phyloP scores from a whole-genome alignment of 495 filamentous ascomycete species.

The Annulohypoxylon nitens region DNA sequence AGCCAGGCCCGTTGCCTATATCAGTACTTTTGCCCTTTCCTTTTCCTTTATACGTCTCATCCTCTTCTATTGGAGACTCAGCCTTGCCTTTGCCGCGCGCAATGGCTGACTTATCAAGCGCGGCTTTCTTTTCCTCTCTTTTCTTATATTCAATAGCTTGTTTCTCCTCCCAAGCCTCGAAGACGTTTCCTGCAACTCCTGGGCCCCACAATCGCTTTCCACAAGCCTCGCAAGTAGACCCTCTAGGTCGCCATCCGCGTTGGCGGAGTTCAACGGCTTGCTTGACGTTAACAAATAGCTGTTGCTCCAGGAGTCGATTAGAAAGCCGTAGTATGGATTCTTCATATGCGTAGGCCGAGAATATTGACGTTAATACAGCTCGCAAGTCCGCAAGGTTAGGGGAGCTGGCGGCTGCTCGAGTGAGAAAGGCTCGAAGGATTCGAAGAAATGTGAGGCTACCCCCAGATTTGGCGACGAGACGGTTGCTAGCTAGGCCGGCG shows the following conservation, averaged over 20 bases:
- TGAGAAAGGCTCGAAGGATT: constrained; percentile 91
- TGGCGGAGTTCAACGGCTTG: constrained; percentile 81
- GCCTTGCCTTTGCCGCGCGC: constrained; percentile 51
- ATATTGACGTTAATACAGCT: constrained; percentile 85
- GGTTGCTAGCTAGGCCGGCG: constrained; percentile 50
- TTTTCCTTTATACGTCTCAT: constrained; percentile 49
- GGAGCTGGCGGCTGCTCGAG: constrained; percentile 81
- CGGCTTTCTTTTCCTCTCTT: constrained; percentile 52
- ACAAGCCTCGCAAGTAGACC: constrained; percentile 89
- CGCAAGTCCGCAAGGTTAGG: constrained; percentile 90
- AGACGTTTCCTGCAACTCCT: constrained; percentile 81
- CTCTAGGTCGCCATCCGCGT: constrained; percentile 87
- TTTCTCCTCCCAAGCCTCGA: constrained; percentile 81
- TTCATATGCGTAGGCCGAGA: constrained; percentile 95
- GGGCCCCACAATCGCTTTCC: constrained; percentile 89
- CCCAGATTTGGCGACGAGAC: constrained; percentile 53
- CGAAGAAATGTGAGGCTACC: constrained; percentile 85
- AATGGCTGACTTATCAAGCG: constrained; percentile 36
- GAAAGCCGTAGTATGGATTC: constrained; percentile 86
- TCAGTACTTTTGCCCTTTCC: constrained; percentile 54
- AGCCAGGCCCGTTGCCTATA: constrained; percentile 15
- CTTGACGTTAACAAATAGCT: constrained; percentile 87
- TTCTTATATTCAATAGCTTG: constrained; percentile 63
- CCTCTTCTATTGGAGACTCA: constrained; percentile 35
- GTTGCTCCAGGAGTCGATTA: constrained; percentile 87